Conservation (phyloP, 768 basidiomycete genomes). For the Phaffia australis region DNA sequence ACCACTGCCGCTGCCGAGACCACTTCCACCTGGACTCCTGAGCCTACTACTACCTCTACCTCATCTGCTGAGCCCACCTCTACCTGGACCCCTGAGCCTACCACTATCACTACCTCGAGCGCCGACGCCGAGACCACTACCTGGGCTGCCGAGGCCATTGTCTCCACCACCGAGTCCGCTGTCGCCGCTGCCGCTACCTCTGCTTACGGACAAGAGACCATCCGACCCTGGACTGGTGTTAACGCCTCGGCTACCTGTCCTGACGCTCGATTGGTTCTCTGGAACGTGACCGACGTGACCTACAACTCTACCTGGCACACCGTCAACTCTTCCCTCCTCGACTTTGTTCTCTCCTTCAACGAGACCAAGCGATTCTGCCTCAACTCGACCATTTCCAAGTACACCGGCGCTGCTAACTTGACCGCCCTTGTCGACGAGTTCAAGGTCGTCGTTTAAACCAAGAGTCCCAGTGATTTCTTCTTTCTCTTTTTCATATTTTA, state of each 20-base stretch:
- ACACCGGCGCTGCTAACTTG: no score
- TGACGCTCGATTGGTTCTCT: slow-evolving; percentile 16
- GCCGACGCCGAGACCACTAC: neutral
- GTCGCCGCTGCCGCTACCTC: slow-evolving; percentile 4
- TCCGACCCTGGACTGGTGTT: neutral
- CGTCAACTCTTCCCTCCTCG: no score
- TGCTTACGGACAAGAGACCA: neutral
- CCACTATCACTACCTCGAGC: slow-evolving; percentile 5
- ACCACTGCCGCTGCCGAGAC: neutral
- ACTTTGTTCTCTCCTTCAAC: no score
- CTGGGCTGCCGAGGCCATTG: neutral
- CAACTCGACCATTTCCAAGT: no score
- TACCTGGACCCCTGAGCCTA: slow-evolving; percentile 10
- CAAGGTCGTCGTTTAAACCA: no score
- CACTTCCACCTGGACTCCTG: neutral
- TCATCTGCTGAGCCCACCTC: slow-evolving; percentile 12
- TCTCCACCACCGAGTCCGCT: neutral
- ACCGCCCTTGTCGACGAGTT: no score
- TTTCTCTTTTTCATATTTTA: no score
- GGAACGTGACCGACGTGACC: slow-evolving; percentile 13
- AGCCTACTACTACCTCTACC: slow-evolving; percentile 9
- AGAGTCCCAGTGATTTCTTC: no score
- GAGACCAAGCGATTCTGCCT: no score
- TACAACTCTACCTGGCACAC: slow-evolving; percentile 14
- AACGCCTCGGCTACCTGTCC: slow-evolving; percentile 13